Conservation (phyloP, 371 early-diverging fungal species). For the Polyrhizophydium stewartii region DNA sequence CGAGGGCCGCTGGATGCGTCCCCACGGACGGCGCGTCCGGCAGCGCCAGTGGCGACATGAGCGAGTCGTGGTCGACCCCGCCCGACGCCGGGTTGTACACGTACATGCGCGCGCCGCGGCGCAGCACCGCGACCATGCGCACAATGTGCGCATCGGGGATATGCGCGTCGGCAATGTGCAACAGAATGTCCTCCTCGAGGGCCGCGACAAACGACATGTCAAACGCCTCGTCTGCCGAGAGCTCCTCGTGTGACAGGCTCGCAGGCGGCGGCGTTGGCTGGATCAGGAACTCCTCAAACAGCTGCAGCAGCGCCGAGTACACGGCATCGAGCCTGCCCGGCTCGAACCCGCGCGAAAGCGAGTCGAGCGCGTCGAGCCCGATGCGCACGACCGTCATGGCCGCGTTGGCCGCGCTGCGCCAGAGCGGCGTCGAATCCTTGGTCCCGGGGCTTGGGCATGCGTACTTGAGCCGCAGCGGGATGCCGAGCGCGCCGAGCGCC, state of each 20-base stretch:
- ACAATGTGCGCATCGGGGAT: conserved; percentile 57
- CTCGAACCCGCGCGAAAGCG: conserved; percentile 28
- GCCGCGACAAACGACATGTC: conserved; percentile 67
- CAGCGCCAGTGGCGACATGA: conserved; percentile 5
- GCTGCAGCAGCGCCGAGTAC: conserved; percentile 62
- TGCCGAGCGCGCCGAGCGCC: conserved; percentile 56
- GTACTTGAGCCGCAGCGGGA: conserved; percentile 73
- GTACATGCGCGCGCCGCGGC: conserved; percentile 50
- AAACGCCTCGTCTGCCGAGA: conserved; percentile 71
- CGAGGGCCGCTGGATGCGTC: background rate
- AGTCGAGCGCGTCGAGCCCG: conserved; percentile 56
- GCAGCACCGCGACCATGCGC: conserved; percentile 55
- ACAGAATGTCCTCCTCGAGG: conserved; percentile 62
- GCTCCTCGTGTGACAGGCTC: conserved; percentile 59
- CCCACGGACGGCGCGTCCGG: conserved; percentile 1
- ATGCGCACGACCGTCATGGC: conserved; percentile 58
- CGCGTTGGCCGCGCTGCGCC: conserved; percentile 67
- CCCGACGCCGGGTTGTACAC: conserved; percentile 10
- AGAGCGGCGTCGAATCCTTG: conserved; percentile 73
- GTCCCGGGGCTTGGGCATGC: conserved; percentile 69
- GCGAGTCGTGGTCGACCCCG: background rate
- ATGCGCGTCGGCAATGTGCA: conserved; percentile 62
- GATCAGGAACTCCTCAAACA: conserved; percentile 67
- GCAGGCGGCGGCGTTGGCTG: conserved; percentile 46
- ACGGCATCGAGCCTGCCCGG: conserved; percentile 41